Base-by-base conservation (phyloP, 192 early-diverging fungal species). In the Linnemannia elongata region DNA sequence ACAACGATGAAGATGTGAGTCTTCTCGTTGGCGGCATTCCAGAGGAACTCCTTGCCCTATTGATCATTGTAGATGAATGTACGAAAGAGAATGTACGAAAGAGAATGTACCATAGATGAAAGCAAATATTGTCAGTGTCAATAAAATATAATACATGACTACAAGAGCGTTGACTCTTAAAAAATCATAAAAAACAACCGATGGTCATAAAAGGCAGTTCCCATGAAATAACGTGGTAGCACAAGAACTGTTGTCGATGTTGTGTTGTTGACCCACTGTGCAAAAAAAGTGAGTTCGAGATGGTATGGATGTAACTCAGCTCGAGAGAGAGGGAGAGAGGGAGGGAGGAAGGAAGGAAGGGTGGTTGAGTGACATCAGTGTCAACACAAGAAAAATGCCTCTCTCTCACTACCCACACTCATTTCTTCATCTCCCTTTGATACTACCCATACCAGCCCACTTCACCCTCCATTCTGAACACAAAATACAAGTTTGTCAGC, bases 1-100 rank as follows among this genome's bases (percentile, higher is more conserved):
- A 99, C 97, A 33, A 99, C 97, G 77, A 99, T 98, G 79, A 99
- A 99, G 36, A 99, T 97, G 89, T 97, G 97, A 13, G 97, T 97
- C 91, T 99, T 99, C 92, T 99, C 98, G 89, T 99, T 98, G 63
- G 97, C 97, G 10, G 98, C 98, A 80, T 94, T 98, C 80, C 94
- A 93, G 88, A 99, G 91, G 89, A 99, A 99, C 91, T 99, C 96
- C 76, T 97, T 95, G 36, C 97, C 98, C 96, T 97, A 85, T 74
- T 57, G 54, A 44, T 47, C 9, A 57, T 70, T 33, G 54, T 42
- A 72, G 75, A 88, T 66, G 55, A 76, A 41, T n/a, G 49, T 69
- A 27, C 44, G 69, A 79, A 79, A 80, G 54, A 39, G 15, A 78
- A 20, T 42, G 73, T 49, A n/a, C n/a, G n/a, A n/a, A n/a, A n/a